Base-by-base conservation (phyloP, 805 yeast genomes). In the Wickerhamiella azymoides region DNA sequence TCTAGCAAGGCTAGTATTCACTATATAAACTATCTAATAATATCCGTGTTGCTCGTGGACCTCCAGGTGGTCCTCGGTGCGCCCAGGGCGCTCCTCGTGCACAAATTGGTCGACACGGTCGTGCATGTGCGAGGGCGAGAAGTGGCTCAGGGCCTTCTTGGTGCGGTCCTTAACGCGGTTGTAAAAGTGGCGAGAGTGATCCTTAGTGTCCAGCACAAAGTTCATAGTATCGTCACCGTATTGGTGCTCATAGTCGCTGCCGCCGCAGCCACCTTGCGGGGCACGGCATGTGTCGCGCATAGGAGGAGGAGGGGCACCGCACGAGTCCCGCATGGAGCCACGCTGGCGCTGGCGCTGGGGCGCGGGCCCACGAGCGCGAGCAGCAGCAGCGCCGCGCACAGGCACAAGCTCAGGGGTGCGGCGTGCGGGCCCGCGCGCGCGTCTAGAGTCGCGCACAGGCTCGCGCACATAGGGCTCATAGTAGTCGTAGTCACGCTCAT, bases 151-250 rank as follows among this genome's bases (percentile, higher is more conserved):
- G 7, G 40, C 40, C 18, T 42, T 42, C 36, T 36, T 35, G 4
- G 27, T 13, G 14, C 45, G 45, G 25, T 26, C 45, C 24, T 26
- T 36, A 8, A 36, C 36, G 17, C 45, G 16, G 24, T 32, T 21
- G 16, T 35, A 32, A 10, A 26, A 14, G 35, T 42, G 33, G 17
- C 45, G 45, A 10, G 45, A 18, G 30, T 42, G 45, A 17, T 42
- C 45, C 40, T 42, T 42, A 13, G 45, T 42, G 32, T 42, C 45
- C 10, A 42, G 45, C 27, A 42, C 8, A 17, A 25, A 42, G 45
- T 42, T 27, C 45, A 42, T 42, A 8, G 45, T 36, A 13, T 42
- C 45, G 28, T 42, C 45, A 10, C 45, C 45, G 14, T 33, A 36
- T 24, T 35, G 45, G 30, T 42, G 45, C 36, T 42, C 45, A 14